phyloP scores from a whole-genome alignment of 306 rosid species.

The Pterocarpus santalinus region DNA sequence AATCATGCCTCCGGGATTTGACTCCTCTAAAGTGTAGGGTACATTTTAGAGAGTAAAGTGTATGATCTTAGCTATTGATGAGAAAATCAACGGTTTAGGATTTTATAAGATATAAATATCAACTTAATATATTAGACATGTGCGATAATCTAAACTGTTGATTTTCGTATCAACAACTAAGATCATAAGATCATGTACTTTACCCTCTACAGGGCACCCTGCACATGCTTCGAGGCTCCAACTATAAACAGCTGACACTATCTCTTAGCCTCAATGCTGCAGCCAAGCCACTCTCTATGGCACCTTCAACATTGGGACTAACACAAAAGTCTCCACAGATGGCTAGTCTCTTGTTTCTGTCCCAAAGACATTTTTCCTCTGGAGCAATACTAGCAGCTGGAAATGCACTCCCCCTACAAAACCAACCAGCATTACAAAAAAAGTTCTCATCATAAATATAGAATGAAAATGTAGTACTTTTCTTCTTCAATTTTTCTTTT shows the following conservation, averaged over 20 bases:
- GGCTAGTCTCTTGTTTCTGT: conserved; percentile 75
- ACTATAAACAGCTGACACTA: conserved; percentile 59
- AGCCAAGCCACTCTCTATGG: conserved; percentile 82
- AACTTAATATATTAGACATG: too few relatives aligned
- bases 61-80: too few relatives aligned
- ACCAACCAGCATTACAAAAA: conserved; percentile 35
- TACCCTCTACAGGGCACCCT: too few relatives aligned
- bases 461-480: conserved; percentile 7
- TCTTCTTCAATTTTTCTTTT: not conserved
- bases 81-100: too few relatives aligned
- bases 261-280: conserved; percentile 78
- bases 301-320: conserved; percentile 90
- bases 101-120: too few relatives aligned
- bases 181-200: too few relatives aligned
- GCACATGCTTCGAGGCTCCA: not conserved
- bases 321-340: conserved; percentile 93
- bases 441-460: not conserved
- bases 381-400: conserved; percentile 77
- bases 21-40: too few relatives aligned
- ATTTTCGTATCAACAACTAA: too few relatives aligned
- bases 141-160: too few relatives aligned
- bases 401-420: conserved; percentile 90
- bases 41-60: too few relatives aligned
- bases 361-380: conserved; percentile 86
- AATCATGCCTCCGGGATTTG: not conserved